Base-by-base conservation (phyloP, 352 stramenopile genomes). In the Pythium diclinum region DNA sequence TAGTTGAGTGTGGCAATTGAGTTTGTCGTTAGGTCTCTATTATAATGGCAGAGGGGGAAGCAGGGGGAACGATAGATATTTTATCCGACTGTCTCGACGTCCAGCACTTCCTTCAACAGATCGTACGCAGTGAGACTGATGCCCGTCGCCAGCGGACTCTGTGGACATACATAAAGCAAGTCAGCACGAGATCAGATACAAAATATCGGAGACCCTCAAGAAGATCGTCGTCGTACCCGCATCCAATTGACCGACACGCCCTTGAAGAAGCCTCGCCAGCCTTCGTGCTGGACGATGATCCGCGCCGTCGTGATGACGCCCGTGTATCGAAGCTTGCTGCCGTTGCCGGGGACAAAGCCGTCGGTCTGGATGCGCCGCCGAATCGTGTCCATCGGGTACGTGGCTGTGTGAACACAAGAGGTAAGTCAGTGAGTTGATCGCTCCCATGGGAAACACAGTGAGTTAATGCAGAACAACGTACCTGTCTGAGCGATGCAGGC, bases 51-150 rank as follows among this genome's bases (percentile, higher is more conserved):
- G 44, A 51, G 44, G 14, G 13, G 36, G 16, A 28, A 28, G 25
- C 25, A 17, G 11, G 19, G 40, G 19, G n/a, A 30, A 13, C 44
- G 44, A 51, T 28, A 25, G 19, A 61, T 49, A 53, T 40, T 38
- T 69, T 70, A 70, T 40, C 65, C 70, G 23, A 87, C 65, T 59
- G 73, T 89, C 66, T 93, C 85, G 56, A 95, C 79, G 21, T 79
- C 85, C 61, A 95, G 72, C n/a, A 92, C 59, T 52, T 95, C 87
- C 66, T 95, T 95, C 30, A 95, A 67, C 23, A 95, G 72, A 79
- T 95, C 87, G 69, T 95, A 95, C 25, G 85, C 77, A 46, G 87
- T 95, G 25, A 95, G 75, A 69, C 87, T 95, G 65, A 95, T 95
- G 53, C 87, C 85, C 0, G 85, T 94, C 55, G 85, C 87, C 61